Evolutionary conservation across 179 eudicot species (phyloP), one percentile per base, ranked within the genome.

Genomic region (Beta macrorhiza): DNA sequence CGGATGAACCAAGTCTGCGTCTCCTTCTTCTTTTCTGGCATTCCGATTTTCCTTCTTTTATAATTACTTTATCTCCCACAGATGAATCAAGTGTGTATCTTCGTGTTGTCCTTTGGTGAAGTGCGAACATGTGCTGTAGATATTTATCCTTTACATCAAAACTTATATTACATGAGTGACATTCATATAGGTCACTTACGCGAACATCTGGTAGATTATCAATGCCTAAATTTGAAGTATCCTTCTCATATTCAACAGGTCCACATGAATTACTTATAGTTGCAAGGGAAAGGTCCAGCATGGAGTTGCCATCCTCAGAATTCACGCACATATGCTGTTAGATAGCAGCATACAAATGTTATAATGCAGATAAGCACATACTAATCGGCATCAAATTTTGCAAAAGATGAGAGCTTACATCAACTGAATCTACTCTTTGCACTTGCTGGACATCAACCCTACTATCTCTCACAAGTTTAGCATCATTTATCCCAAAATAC

Each of bases 101-200:
- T 83, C 77, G 90, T 16, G 90, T 86, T 51, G 89, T 89, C 78
- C 74, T 85, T 84, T 80, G 85, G 82, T 92, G 92, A 81, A 79
- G 80, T 42, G 90, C 70, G 57, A 88, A 69, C 67, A 89, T 55
- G 78, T 92, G 92, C 81, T 86, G 81, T 85, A 87, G 58, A 77
- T 88, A 91, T 13, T 58, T 56, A 78, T 85, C 83, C 89, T 86
- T 90, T 74, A 81, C 90, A 65, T 87, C 82, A 56, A 92, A 92
- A 62, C 79, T 83, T 79, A 89, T 55, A 59, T 88, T 87, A 77
- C 93, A 91, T 32, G 87, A 82, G 79, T 70, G 79, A 78, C 95
- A 90, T 81, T 91, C 91, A 85, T 89, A 90, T 52, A 91, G 80
- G 84, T 89, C 89, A 78, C 78, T 76, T 75, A 91, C 87, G 75